phyloP scores from a whole-genome alignment of 371 early-diverging fungal species.

The Batkoa obscura region DNA sequence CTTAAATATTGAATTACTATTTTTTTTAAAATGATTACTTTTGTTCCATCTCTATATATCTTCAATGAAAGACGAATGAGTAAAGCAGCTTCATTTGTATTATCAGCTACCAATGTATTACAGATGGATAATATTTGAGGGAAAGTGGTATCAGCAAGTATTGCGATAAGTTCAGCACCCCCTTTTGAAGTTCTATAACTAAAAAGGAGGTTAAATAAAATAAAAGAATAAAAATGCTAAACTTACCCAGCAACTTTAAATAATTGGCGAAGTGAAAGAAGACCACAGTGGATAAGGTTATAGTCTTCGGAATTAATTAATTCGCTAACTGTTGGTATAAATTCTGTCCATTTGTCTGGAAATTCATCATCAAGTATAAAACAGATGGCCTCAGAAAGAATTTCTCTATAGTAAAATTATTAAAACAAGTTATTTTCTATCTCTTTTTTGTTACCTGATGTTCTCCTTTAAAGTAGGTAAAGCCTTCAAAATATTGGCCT shows the following conservation, averaged over 20 bases:
- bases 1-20: background rate
- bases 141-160: conserved; percentile 34
- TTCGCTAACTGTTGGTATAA: conserved; percentile 35
- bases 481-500: conserved; percentile 48
- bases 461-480: conserved; percentile 38
- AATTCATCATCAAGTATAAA: conserved; percentile 48
- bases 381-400: conserved; percentile 47
- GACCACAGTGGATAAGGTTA: conserved; percentile 43
- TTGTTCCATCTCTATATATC: conserved; percentile 23
- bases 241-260: conserved; percentile 62
- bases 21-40: too few relatives aligned
- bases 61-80: conserved; percentile 64
- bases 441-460: conserved; percentile 31
- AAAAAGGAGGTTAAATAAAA: background rate
- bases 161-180: conserved; percentile 25
- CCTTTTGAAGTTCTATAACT: background rate
- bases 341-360: conserved; percentile 65
- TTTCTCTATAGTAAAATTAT: conserved; percentile 22
- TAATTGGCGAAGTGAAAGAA: conserved; percentile 55
- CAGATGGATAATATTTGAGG: conserved; percentile 51
- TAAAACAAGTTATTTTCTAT: background rate
- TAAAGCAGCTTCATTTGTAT: conserved; percentile 53
- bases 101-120: conserved; percentile 23
- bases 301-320: conserved; percentile 42
- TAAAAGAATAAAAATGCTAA: background rate